phyloP scores from a whole-genome alignment of 2,329 filamentous ascomycete genomes.

The Tolypocladium sp. region DNA sequence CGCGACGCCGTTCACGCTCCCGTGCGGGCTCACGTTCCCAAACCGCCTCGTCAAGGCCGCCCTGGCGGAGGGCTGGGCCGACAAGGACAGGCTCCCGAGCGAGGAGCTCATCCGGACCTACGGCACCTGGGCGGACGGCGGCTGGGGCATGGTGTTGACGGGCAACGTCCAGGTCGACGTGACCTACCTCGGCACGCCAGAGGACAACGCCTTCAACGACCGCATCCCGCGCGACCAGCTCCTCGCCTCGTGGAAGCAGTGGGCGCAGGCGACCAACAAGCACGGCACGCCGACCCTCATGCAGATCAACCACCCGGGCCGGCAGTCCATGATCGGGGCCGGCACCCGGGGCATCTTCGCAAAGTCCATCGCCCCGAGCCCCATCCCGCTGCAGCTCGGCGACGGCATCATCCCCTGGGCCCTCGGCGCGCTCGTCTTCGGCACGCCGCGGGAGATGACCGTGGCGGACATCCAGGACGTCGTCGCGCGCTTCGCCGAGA shows the following conservation, averaged over 20 bases:
- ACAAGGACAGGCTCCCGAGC: conserved; percentile 32
- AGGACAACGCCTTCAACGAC: conserved; percentile 24
- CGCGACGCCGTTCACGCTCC: conserved; percentile 34
- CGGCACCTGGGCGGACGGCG: conserved; percentile 40
- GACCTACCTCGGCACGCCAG: conserved; percentile 22
- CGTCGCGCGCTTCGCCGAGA: conserved; percentile 40
- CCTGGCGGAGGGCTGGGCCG: conserved; percentile 35
- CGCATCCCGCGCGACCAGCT: conserved; percentile 15
- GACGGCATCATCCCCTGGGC: conserved; percentile 22
- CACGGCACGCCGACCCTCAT: conserved; percentile 29
- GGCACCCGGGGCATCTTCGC: conserved; percentile 24
- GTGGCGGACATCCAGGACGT: conserved; percentile 42
- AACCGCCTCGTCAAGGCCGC: conserved; percentile 46
- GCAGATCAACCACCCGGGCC: conserved; percentile 37
- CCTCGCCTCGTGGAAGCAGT: conserved; percentile 27
- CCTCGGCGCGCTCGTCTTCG: conserved; percentile 29
- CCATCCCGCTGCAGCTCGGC: conserved; percentile 33
- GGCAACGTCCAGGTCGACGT: conserved; percentile 37
- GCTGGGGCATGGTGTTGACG: conserved; percentile 44
- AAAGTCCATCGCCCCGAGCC: conserved; percentile 33
- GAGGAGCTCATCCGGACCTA: conserved; percentile 36
- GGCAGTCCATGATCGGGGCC: conserved; percentile 30
- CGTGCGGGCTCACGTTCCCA: conserved; percentile 44
- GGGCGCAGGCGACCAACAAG: conserved; percentile 19
- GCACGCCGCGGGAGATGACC: conserved; percentile 48